phyloP scores from a whole-genome alignment of 306 rosid genomes.

The Dryas drummondii region DNA sequence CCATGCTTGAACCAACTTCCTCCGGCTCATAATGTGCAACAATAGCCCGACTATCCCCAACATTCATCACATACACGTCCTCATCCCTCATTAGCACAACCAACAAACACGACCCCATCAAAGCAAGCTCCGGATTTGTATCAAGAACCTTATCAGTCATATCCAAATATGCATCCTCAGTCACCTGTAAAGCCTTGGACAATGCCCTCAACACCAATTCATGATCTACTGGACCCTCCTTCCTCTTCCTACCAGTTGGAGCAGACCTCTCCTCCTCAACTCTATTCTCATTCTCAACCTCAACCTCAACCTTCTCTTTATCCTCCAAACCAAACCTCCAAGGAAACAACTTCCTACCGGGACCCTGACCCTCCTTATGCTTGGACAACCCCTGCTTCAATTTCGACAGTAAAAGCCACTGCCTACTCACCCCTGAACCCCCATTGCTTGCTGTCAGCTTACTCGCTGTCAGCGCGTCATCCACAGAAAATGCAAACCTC shows the following conservation, averaged over 20 bases:
- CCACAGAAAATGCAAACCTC: slow-evolving; percentile 90
- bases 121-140: slow-evolving; percentile 82
- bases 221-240: slow-evolving; percentile 81
- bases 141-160: slow-evolving; percentile 80
- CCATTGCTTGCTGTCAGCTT: slow-evolving; percentile 64
- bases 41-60: slow-evolving; percentile 95
- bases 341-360: slow-evolving; percentile 48
- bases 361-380: slow-evolving; percentile 74
- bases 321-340: slow-evolving; percentile 69
- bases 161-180: slow-evolving; percentile 77
- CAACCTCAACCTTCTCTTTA: slow-evolving; percentile 67
- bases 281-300: slow-evolving; percentile 38
- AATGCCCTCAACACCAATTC: slow-evolving; percentile 70
- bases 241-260: slow-evolving; percentile 52
- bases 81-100: slow-evolving; percentile 90
- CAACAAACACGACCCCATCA: slow-evolving; percentile 85
- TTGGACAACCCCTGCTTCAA: slow-evolving; percentile 75
- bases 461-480: slow-evolving; percentile 71
- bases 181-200: slow-evolving; percentile 71
- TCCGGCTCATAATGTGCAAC: slow-evolving; percentile 66
- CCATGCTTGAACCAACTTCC: slow-evolving; percentile 44
- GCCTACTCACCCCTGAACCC: slow-evolving; percentile 50
- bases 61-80: slow-evolving; percentile 92
- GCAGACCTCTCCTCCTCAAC: slow-evolving; percentile 50
- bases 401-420: slow-evolving; percentile 75